Base-by-base conservation (phyloP, 768 basidiomycete species). In the Phylloporus sp. region DNA sequence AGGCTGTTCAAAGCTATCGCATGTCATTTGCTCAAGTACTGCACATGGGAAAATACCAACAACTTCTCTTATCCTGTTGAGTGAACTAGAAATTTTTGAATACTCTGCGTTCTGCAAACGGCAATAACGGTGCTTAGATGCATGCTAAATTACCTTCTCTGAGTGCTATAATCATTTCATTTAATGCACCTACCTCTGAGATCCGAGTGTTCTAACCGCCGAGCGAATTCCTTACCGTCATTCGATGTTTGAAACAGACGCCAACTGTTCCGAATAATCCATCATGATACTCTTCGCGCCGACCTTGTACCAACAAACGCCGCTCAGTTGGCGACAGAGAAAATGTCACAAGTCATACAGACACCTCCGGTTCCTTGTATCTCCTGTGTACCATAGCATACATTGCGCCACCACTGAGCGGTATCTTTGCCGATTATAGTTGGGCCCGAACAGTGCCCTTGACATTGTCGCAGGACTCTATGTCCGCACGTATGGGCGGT, bases 11-110 rank as follows among this genome's bases (percentile, higher is more conserved):
- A 34, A 35, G 40, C 43, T 31, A 29, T 46, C 8, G 16, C 11
- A 35, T 40, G 38, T 34, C 29, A 49, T 48, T 36, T 29, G 27
- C 11, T 39, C 11, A n/a, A 45, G 26, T 11, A 10, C 23, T 18
- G 20, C 40, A 47, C 20, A 47, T 38, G 27, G 39, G 28, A 15
- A 41, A 20, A 61, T 61, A 61, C 62, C 62, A 49, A 24, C 24
- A 39, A 45, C 22, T n/a, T 41, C 24, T 11, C 45, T 29, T 36
- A 24, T 44, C 24, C 9, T 9, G 7, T 23, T 22, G 5, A 8
- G n/a, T 20, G 18, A 4, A 18, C 31, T 31, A 31, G 31, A 6
- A 31, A 31, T n/a, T n/a, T n/a, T n/a, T n/a, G n/a, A 11, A 7
- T 42, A 12, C 27, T 23, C 9, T 27, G 31, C 9, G 23, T 20